Conservation (phyloP, 306 rosid species). For the Senna siamea region DNA sequence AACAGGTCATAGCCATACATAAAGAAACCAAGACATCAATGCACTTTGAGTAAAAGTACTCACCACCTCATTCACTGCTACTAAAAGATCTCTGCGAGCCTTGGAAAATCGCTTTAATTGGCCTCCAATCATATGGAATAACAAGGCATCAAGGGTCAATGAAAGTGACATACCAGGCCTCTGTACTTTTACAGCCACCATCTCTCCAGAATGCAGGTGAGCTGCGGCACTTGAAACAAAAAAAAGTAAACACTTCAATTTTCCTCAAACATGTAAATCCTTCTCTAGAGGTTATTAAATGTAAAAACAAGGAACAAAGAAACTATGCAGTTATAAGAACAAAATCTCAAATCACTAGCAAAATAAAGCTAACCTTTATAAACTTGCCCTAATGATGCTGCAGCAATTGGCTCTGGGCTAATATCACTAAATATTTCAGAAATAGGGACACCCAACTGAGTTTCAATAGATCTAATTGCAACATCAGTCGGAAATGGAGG, state of each 20-base stretch:
- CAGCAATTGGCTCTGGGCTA: constrained; percentile 82
- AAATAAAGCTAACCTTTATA: constrained; percentile 72
- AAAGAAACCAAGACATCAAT: constrained; percentile 18
- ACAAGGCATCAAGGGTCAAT: constrained; percentile 94
- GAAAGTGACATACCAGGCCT: constrained; percentile 94
- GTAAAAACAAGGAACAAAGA: constrained; percentile 24
- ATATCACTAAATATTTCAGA: constrained; percentile 75
- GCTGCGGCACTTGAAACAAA: constrained; percentile 95
- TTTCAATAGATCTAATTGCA: constrained; percentile 83
- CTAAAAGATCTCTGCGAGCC: constrained; percentile 90
- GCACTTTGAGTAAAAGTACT: constrained; percentile 42
- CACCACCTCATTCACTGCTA: constrained; percentile 96
- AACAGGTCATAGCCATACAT: constrained; percentile 19
- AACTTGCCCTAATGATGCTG: constrained; percentile 97
- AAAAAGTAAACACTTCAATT: constrained; percentile 60
- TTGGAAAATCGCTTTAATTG: constrained; percentile 87
- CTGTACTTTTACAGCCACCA: constrained; percentile 96
- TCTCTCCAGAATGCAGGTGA: constrained; percentile 94
- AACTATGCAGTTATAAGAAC: constrained; percentile 18
- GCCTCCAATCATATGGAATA: constrained; percentile 95
- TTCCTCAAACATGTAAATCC: constrained; percentile 40
- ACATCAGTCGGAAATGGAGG: constrained; percentile 85
- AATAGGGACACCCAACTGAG: constrained; percentile 71
- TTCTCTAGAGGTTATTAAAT: constrained; percentile 25
- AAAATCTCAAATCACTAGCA: constrained; percentile 22